Evolutionary conservation across 306 rosid species (phyloP).

Genomic region (Begonia peltatifolia): DNA sequence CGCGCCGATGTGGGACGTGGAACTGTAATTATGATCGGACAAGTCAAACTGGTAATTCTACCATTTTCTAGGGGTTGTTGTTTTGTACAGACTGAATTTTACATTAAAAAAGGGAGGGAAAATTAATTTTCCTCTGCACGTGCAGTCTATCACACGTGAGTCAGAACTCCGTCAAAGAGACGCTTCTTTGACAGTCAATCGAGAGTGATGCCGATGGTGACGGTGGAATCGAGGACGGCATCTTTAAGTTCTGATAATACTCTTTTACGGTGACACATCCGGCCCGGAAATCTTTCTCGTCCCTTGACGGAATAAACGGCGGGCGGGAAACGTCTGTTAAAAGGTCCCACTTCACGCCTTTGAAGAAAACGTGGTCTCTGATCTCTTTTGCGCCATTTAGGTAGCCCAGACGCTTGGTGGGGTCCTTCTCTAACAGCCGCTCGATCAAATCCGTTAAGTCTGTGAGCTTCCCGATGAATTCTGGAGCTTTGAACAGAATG

Average conservation of each 20-base stretch:
- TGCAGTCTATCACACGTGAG: conserved; percentile 14
- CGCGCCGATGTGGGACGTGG: no score
- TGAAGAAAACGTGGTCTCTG: conserved; percentile 65
- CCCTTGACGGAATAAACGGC: conserved; percentile 57
- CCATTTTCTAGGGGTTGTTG: conserved; percentile 1
- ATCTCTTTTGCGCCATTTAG: conserved; percentile 59
- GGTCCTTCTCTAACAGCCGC: conserved; percentile 64
- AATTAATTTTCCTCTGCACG: conserved; percentile 14
- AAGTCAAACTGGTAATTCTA: no score
- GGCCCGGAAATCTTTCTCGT: conserved; percentile 13
- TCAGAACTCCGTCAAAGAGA: conserved; percentile 30
- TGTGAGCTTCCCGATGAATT: conserved; percentile 45
- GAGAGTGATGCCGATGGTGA: conserved; percentile 41
- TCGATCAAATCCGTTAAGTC: conserved; percentile 50
- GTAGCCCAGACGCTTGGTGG: conserved; percentile 54
- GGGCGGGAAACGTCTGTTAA: conserved; percentile 60
- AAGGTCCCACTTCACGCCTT: conserved; percentile 72
- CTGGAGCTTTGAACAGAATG: conserved; percentile 40
- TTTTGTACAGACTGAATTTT: conserved; percentile 2
- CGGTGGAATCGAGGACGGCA: conserved; percentile 47
- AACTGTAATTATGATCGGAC: no score
- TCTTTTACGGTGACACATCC: conserved; percentile 25
- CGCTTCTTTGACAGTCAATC: conserved; percentile 8
- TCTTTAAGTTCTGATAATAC: conserved; percentile 31
- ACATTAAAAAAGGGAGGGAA: conserved; percentile 3